Evolutionary conservation across 768 basidiomycete species (phyloP).

Genomic region (Mrakia frigida): DNA sequence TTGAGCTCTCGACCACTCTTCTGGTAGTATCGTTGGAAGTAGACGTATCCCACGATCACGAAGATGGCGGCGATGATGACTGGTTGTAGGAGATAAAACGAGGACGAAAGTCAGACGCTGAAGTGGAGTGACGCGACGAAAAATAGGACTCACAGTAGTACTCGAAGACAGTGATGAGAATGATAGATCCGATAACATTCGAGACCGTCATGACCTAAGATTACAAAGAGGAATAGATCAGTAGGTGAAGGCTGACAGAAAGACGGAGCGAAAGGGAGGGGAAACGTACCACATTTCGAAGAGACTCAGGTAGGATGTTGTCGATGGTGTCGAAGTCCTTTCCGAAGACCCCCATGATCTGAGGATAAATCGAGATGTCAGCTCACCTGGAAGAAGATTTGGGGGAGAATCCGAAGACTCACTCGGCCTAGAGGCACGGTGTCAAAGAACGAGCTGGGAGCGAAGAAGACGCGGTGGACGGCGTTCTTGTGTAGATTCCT

Average conservation of each 20-base stretch:
- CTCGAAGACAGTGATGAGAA: slow-evolving; percentile 18
- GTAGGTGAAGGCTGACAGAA: too few relatives aligned
- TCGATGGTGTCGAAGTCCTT: slow-evolving; percentile 43
- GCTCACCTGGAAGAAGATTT: background rate
- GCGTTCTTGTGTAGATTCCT: slow-evolving; percentile 58
- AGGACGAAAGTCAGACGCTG: background rate
- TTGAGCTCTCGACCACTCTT: slow-evolving; percentile 77
- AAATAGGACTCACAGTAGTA: background rate
- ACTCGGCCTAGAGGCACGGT: slow-evolving; percentile 46
- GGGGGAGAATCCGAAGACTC: background rate
- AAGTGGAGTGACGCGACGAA: background rate
- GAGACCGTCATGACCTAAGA: slow-evolving; percentile 46
- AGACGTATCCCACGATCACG: slow-evolving; percentile 35
- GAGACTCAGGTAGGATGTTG: slow-evolving; percentile 40
- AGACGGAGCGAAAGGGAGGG: too few relatives aligned
- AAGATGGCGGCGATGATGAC: slow-evolving; percentile 51
- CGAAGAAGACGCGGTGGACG: slow-evolving; percentile 56
- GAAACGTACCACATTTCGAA: slow-evolving; percentile 58
- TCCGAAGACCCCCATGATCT: slow-evolving; percentile 33
- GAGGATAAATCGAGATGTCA: background rate
- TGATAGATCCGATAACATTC: slow-evolving; percentile 47
- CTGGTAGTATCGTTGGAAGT: slow-evolving; percentile 34
- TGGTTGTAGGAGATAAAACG: background rate
- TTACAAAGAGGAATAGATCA: too few relatives aligned
- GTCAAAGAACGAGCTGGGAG: slow-evolving; percentile 87